Base-by-base conservation (phyloP, 73 alveolate species). In the Paramecium primaurelia region DNA sequence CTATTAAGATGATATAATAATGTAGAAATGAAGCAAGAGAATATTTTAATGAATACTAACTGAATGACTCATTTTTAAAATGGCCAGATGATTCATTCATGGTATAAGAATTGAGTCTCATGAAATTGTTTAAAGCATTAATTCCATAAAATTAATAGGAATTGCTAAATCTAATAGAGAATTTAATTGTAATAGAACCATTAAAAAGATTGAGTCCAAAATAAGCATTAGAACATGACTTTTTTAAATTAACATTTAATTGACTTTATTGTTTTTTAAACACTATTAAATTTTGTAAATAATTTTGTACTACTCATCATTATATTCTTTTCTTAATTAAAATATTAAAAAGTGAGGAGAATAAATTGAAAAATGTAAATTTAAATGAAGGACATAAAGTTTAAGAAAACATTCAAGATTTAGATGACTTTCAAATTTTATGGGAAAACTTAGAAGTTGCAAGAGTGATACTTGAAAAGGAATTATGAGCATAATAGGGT, bases 1-100 rank as follows among this genome's bases (percentile, higher is more conserved):
- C 99, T 1, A 58, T 88, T 10, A 94, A 98, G 97, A 98, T 98
- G 99, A 96, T 95, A 4, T 89, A 83, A 90, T 54, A 59, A 14
- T 92, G 97, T 18, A 85, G 92, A 47, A 26, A 40, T 45, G 88
- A 71, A 37, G 58, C 69, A 18, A 47, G 59, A 22, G 69, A 68
- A 25, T 69, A 92, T 32, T 47, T 89, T 20, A 71, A 71, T 64
- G 93, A 88, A 30, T 92, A 59, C 83, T 60, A 64, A 32, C 18
- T 59, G 18, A 86, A 86, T 59, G 87, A 49, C n/a, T 59, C 90
- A 0, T 92, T 77, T 60, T 59, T 84, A 28, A 59, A 32, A 58
- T 87, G 77, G 87, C 86, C 92, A 14, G 42, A 30, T 9, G 86
- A 36, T 28, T 58, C 16, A 34, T 18, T 68, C 2, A 37, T 32